Percentiles rank a stretch among this genome's conserved stretches.
phyloP scores from a whole-genome alignment of 1,139 yeast genomes.

The Hyphopichia fennica region DNA sequence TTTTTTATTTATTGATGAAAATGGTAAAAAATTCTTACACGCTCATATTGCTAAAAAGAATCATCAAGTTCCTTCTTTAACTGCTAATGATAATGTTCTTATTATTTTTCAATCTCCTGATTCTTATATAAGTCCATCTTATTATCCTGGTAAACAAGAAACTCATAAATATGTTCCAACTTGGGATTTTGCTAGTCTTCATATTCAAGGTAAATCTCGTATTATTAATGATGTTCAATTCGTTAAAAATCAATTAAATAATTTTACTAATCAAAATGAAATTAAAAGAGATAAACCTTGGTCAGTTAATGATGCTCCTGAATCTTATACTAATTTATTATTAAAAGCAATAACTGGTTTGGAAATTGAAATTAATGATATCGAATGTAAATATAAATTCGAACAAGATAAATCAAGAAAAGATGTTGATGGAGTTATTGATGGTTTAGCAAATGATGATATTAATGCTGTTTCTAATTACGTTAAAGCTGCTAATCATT shows the following conservation, averaged over 20 bases:
- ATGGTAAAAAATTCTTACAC: constrained; percentile 42
- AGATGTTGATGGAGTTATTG: constrained; percentile 55
- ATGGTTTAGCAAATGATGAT: constrained; percentile 40
- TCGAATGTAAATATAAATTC: constrained; percentile 60
- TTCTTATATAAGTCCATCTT: constrained; percentile 60
- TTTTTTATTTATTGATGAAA: constrained; percentile 34
- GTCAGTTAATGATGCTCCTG: constrained; percentile 63
- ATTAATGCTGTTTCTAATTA: constrained; percentile 20
- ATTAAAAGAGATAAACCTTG: constrained; percentile 43
- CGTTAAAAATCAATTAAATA: constrained; percentile 46
- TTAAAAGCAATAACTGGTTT: constrained; percentile 62
- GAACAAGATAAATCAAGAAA: constrained; percentile 49
- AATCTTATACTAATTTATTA: constrained; percentile 40
- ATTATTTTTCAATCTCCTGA: constrained; percentile 57
- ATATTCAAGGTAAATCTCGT: constrained; percentile 54
- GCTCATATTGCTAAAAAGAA: constrained; percentile 62
- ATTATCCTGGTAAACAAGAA: constrained; percentile 57
- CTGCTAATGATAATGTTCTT: constrained; percentile 40
- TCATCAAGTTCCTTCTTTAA: constrained; percentile 51
- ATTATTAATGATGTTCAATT: constrained; percentile 49
- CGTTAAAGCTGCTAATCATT: constrained; percentile 18
- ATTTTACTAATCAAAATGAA: constrained; percentile 53
- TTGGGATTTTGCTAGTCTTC: constrained; percentile 69
- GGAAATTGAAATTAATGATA: constrained; percentile 50
- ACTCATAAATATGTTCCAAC: constrained; percentile 71